Evolutionary conservation across 1,284 basidiomycete species (phyloP).

Genomic region (Fistulina hepatica): DNA sequence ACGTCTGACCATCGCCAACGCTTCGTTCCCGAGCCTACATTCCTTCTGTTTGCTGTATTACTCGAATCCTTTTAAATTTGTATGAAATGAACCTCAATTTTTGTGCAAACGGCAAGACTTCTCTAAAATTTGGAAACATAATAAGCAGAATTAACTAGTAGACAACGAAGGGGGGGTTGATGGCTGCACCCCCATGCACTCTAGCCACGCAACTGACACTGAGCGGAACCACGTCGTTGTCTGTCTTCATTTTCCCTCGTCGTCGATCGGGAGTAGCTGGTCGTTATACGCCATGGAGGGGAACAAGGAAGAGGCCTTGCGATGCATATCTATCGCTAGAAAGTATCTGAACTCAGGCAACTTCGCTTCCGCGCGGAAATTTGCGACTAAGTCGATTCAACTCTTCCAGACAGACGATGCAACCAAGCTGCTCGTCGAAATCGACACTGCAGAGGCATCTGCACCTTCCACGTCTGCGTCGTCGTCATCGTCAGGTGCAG

Average conservation of each 20-base stretch:
- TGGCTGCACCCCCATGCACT: too few relatives aligned
- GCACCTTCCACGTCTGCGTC: conserved; percentile 32
- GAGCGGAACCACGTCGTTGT: too few relatives aligned
- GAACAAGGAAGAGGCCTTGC: conserved; percentile 82
- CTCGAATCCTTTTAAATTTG: too few relatives aligned
- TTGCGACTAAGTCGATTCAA: conserved; percentile 82
- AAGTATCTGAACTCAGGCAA: conserved; percentile 65
- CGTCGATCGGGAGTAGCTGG: conserved; percentile 4
- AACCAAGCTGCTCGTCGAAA: conserved; percentile 48
- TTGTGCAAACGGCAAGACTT: too few relatives aligned
- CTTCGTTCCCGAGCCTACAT: too few relatives aligned
- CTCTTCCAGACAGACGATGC: conserved; percentile 81
- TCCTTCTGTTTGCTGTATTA: too few relatives aligned
- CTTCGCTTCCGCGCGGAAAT: conserved; percentile 72
- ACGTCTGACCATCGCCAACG: too few relatives aligned
- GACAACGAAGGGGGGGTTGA: too few relatives aligned
- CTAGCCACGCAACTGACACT: too few relatives aligned
- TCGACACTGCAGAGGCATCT: conserved; percentile 42
- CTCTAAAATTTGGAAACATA: too few relatives aligned
- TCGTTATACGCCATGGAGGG: conserved; percentile 55
- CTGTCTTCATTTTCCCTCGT: conserved; percentile 9
- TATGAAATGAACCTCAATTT: too few relatives aligned
- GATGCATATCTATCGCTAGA: conserved; percentile 70
- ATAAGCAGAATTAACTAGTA: too few relatives aligned
- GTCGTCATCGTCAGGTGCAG: conserved; percentile 37